Conservation (phyloP, 2,329 filamentous ascomycete genomes). For the Ophiognomonia clavigignenti-juglandacearum region DNA sequence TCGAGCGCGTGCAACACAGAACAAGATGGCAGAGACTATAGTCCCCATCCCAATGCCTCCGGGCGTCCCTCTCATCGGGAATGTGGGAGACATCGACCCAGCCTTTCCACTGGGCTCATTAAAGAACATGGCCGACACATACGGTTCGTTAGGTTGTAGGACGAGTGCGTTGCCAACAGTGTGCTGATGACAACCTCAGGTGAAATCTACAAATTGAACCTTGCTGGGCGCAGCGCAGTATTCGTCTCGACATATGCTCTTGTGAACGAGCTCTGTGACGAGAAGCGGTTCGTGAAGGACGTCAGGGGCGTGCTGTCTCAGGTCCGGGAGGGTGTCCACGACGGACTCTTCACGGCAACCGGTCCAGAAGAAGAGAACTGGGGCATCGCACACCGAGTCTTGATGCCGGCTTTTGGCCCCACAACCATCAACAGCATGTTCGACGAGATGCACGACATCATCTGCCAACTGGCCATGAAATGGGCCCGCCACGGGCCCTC, state of each 20-base stretch:
- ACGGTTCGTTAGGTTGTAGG: constrained; percentile 42
- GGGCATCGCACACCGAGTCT: constrained; percentile 60
- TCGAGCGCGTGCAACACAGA: too few species aligned
- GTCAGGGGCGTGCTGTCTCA: constrained; percentile 45
- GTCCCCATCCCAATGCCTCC: constrained; percentile 58
- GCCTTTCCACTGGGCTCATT: constrained; percentile 53
- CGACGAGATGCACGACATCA: constrained; percentile 34
- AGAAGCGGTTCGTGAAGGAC: constrained; percentile 57
- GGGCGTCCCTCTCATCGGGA: constrained; percentile 61
- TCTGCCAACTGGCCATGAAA: constrained; percentile 58
- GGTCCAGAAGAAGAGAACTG: constrained; percentile 50
- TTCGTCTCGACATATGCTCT: constrained; percentile 27
- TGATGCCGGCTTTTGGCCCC: constrained; percentile 67
- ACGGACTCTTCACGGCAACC: constrained; percentile 56
- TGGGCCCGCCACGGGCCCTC: constrained; percentile 60
- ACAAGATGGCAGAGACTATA: constrained; percentile 17
- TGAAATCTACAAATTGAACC: constrained; percentile 16
- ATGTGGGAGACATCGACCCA: constrained; percentile 57
- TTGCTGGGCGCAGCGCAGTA: constrained; percentile 13
- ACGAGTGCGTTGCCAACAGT: too few species aligned
- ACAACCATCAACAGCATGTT: constrained; percentile 66
- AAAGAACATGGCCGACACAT: constrained; percentile 54
- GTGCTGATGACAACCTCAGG: constrained; percentile 13
- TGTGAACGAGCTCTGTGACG: constrained; percentile 58
- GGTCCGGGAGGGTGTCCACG: constrained; percentile 54